Evolutionary conservation across 2,329 filamentous ascomycete species (phyloP), one percentile per base, ranked within the genome.

Genomic region (Camillea tinctor): DNA sequence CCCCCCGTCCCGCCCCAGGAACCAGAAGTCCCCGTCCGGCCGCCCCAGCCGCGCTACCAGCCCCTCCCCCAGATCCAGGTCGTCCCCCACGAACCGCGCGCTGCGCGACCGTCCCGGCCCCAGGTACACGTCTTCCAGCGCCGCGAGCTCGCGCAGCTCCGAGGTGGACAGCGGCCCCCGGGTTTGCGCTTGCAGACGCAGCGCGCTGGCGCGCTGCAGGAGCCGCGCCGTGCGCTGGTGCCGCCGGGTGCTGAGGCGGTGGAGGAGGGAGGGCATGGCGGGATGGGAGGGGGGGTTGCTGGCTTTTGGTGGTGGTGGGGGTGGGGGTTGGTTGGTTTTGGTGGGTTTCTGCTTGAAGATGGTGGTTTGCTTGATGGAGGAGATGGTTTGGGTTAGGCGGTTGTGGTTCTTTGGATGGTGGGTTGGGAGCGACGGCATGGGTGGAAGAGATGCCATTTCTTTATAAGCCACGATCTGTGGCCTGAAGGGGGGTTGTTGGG

Each of bases 21-120:
- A 64, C 26, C 63, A 17, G 30, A 50, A 64, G 15, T 22, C 26
- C 1, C 8, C 19, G 9, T 48, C 24, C 0, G 26, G 53, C 1
- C 58, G 49, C 2, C 56, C 49, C 2, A 64, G 6, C 0, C 63
- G 58, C 6, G 60, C 63, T 0, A 64, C 63, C 0, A 64, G 6
- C 1, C 56, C 22, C 3, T 21, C 5, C 1, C 4, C 23, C 4
- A 55, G 58, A 3, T 17, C 15, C 26, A 26, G 24, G 23, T 62
- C 53, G 3, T 52, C 50, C 4, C 48, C 30, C 4, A 44, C 8
- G 50, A 54, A 56, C 5, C 59, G 48, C 36, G 36, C 36, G n/a
- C 20, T 52, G 1, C 24, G 50, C 36, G 15, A n/a, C 36, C 15
- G 36, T 15, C 15, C 36, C 36, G 36, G 36, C 7, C 30, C 58